Base-by-base conservation (phyloP, 106 monocot species). In the Ottelia alismoides region DNA sequence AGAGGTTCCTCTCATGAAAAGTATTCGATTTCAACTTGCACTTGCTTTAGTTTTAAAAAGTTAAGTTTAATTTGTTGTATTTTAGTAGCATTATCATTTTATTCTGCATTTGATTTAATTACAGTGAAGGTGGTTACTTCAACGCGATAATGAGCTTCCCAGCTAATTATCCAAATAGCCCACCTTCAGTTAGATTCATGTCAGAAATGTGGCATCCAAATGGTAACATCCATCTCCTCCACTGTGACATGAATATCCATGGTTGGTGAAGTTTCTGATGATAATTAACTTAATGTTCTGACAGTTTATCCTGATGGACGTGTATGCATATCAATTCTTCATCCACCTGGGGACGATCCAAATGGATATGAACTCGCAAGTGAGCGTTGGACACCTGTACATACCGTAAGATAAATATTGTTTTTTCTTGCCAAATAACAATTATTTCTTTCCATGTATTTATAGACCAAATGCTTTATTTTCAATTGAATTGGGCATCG, bases 291-390 rank as follows among this genome's bases (percentile, higher is more conserved):
- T 29, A 30, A 3, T 21, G 25, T 18, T 31, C 1, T 43, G 32
- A 23, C 20, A 81, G 81, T 81, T 64, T 81, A 76, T 46, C 72
- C 75, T 5, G 88, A 88, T 74, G 88, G 88, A 3, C 57, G 76
- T 51, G 88, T 88, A 67, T 88, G 88, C 73, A 88, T 88, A 56
- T 88, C 83, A 27, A 88, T 83, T 60, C 83, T 88, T 44, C 88
- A 88, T 79, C 65, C 88, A 58, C 82, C 88, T 31, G 83, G 88
- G 24, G 88, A 88, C 23, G 88, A 88, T 47, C 88, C 83, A 11
- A 83, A 68, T 64, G 82, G 82, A 2, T 88, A 88, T 74, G 83
- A 88, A 51, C 88, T 88, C 66, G 88, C 88, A 62, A 88, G 88
- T 62, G 82, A 88, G 52, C 78, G 83, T 1, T 88, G 88, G 88